phyloP scores from a whole-genome alignment of 306 rosid genomes.

The Echinosophora koreensis region DNA sequence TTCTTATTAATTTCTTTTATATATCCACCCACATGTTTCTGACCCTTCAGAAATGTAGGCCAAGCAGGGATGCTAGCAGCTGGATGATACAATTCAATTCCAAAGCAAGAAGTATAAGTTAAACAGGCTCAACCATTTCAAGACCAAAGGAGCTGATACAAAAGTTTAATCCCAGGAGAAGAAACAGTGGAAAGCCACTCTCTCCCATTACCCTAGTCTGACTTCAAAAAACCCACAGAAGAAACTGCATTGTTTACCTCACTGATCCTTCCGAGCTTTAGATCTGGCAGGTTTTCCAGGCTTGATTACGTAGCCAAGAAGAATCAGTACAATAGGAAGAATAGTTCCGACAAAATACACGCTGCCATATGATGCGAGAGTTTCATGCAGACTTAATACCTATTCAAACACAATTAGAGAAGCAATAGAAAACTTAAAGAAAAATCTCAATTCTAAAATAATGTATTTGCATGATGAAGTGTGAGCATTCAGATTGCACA shows the following conservation, averaged over 20 bases:
- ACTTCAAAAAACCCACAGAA: constrained; percentile 45
- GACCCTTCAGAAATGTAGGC: neutral
- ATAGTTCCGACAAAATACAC: constrained; percentile 83
- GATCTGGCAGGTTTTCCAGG: constrained; percentile 73
- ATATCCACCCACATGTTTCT: constrained; percentile 32
- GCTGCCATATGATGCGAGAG: constrained; percentile 83
- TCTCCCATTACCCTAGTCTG: constrained; percentile 43
- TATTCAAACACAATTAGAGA: constrained; percentile 49
- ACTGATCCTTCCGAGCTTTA: constrained; percentile 76
- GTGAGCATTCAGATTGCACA: constrained; percentile 24
- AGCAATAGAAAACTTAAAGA: constrained; percentile 40
- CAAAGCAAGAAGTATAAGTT: constrained; percentile 40
- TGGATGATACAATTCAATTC: constrained; percentile 44
- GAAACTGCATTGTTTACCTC: constrained; percentile 45
- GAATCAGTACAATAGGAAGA: constrained; percentile 71
- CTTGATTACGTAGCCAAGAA: constrained; percentile 73
- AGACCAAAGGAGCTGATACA: constrained; percentile 46
- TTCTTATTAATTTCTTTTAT: constrained; percentile 29
- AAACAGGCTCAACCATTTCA: constrained; percentile 38
- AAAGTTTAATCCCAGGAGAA: constrained; percentile 27
- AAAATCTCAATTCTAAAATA: neutral
- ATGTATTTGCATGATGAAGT: neutral
- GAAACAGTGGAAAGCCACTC: constrained; percentile 41
- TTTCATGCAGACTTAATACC: constrained; percentile 92
- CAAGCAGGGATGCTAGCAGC: neutral